Evolutionary conservation across 768 basidiomycete genomes (phyloP).

Genomic region (Termitomyces sp.): DNA sequence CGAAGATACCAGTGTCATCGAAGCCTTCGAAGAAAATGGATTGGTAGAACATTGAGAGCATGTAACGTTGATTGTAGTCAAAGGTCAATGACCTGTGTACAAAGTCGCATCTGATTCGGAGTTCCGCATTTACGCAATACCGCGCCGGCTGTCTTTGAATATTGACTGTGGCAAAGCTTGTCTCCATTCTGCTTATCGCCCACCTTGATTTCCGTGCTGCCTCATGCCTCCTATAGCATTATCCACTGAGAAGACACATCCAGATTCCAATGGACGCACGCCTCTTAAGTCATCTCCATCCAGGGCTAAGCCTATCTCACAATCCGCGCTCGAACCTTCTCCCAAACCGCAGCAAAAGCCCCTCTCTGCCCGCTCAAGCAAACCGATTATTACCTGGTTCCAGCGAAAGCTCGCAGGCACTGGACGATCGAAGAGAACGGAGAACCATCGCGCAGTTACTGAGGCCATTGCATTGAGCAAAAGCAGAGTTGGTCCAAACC

Average conservation of each 20-base stretch:
- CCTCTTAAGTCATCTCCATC: constrained; percentile 16
- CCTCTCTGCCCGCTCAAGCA: constrained; percentile 63
- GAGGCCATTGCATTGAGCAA: constrained; percentile 26
- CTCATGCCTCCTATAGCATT: constrained; percentile 7
- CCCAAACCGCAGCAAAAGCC: constrained; percentile 52
- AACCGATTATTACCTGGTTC: constrained; percentile 88
- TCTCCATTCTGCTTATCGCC: background rate
- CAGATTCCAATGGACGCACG: constrained; percentile 15
- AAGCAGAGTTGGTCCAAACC: constrained; percentile 23
- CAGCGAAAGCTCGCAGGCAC: constrained; percentile 80
- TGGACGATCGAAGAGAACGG: constrained; percentile 48
- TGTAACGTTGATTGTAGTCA: background rate
- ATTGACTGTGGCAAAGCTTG: background rate
- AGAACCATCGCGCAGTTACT: constrained; percentile 27
- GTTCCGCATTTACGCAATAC: background rate
- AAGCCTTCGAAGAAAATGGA: constrained; percentile 56
- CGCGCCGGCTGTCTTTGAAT: background rate
- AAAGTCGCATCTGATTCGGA: background rate
- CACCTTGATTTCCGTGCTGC: background rate
- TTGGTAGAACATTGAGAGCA: constrained; percentile 46
- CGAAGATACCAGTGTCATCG: constrained; percentile 56
- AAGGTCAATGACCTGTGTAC: background rate
- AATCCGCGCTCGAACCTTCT: constrained; percentile 11
- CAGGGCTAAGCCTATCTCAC: constrained; percentile 13
- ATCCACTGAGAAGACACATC: constrained; percentile 3